Evolutionary conservation across 108 stramenopile genomes (phyloP).

Genomic region (Thalassiosira profunda): DNA sequence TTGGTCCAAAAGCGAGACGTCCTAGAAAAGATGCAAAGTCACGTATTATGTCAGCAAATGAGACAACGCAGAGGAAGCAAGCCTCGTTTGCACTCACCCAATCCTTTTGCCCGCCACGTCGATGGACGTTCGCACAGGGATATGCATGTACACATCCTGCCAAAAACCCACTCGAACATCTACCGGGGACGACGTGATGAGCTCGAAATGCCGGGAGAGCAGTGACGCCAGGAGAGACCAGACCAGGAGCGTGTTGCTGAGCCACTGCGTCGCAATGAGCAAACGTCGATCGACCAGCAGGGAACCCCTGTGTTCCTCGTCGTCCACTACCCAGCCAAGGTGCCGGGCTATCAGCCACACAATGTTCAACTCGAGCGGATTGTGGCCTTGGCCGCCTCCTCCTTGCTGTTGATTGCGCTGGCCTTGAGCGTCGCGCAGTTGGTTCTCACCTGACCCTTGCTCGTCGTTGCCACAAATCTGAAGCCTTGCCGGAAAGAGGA

Average conservation of each 20-base stretch:
- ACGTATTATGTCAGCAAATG: too few species aligned
- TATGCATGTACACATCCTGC: neutral
- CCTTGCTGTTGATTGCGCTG: slow-evolving; percentile 1
- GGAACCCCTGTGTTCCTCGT: slow-evolving; percentile 36
- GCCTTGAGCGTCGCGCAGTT: slow-evolving; percentile 1
- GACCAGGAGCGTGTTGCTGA: slow-evolving; percentile 59
- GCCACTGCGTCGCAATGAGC: slow-evolving; percentile 69
- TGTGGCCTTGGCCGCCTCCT: too few species aligned
- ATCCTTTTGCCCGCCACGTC: slow-evolving; percentile 40
- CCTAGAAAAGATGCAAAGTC: neutral
- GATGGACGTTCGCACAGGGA: slow-evolving; percentile 44
- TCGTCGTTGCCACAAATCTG: neutral
- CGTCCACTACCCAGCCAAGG: slow-evolving; percentile 57
- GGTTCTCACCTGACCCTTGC: too few species aligned
- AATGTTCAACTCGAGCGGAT: slow-evolving; percentile 40
- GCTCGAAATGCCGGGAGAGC: slow-evolving; percentile 47
- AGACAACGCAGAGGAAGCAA: too few species aligned
- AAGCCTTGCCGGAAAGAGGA: slow-evolving; percentile 10
- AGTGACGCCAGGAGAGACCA: slow-evolving; percentile 59
- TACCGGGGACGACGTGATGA: slow-evolving; percentile 51
- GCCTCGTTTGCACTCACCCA: neutral
- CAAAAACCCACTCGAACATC: slow-evolving; percentile 14
- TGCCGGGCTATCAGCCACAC: slow-evolving; percentile 65
- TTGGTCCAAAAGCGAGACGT: slow-evolving; percentile 9
- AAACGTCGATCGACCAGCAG: slow-evolving; percentile 65